These are phyloP conservation scores for Jamesozyma gamospora DNA, from an alignment of 805 yeast species.

Conservation along the genomic window DNA sequence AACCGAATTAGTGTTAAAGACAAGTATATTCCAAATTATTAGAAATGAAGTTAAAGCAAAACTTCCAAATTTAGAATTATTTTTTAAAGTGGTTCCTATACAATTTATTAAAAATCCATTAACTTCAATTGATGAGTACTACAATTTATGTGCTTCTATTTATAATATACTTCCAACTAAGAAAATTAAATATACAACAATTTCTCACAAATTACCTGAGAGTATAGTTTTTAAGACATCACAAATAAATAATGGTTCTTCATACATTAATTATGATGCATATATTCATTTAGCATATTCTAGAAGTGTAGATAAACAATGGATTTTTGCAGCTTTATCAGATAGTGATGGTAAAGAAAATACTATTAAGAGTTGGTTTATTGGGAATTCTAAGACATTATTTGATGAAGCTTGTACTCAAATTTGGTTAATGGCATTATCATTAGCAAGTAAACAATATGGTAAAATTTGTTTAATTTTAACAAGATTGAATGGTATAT, in stretches of 20 bases:
- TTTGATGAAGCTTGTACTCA: conserved; percentile 54
- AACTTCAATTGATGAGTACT: conserved; percentile 23
- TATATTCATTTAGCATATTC: conserved; percentile 82
- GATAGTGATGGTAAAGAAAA: conserved; percentile 68
- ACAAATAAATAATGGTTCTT: conserved; percentile 27
- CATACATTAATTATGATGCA: conserved; percentile 40
- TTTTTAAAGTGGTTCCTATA: conserved; percentile 35
- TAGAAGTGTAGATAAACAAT: conserved; percentile 65
- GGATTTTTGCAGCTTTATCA: conserved; percentile 85
- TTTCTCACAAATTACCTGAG: conserved; percentile 36
- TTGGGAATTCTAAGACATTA: conserved; percentile 27
- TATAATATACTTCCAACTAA: conserved; percentile 43
- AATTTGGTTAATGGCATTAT: conserved; percentile 51
- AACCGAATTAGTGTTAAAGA: conserved; percentile 38
- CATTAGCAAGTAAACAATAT: conserved; percentile 33
- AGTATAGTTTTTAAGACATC: conserved; percentile 32
- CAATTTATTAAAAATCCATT: conserved; percentile 32
- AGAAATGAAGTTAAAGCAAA: conserved; percentile 27
- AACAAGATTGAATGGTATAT: conserved; percentile 60
- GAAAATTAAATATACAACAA: conserved; percentile 27
- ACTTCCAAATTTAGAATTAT: conserved; percentile 21
- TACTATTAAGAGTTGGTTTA: conserved; percentile 56
- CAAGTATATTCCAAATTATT: conserved; percentile 40
- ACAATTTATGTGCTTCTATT: conserved; percentile 41
- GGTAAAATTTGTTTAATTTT: conserved; percentile 52